Evolutionary conservation across 345 rosid genomes (phyloP).

Genomic region (Lepidium sativum): DNA sequence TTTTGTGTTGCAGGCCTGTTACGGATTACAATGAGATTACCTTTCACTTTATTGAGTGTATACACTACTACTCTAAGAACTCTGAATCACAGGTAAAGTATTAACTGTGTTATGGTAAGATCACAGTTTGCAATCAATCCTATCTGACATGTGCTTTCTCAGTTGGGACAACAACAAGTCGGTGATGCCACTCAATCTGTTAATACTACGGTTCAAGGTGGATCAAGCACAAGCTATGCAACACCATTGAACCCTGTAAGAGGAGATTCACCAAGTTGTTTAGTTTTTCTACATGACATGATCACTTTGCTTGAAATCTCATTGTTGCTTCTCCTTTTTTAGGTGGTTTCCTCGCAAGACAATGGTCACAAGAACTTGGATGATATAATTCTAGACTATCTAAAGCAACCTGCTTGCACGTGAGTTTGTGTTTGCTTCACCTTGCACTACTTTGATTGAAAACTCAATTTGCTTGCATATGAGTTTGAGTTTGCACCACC

Average conservation of each 20-base stretch:
- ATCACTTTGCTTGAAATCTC: neutral
- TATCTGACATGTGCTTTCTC: neutral
- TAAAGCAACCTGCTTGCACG: conserved; percentile 67
- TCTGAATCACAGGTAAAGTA: conserved; percentile 49
- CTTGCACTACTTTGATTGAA: neutral
- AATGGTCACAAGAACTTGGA: conserved; percentile 60
- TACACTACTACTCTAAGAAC: conserved; percentile 50
- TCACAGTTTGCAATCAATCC: neutral
- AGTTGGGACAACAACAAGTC: conserved; percentile 26
- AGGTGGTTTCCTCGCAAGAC: conserved; percentile 49
- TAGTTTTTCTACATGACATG: neutral
- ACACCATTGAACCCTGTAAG: conserved; percentile 47
- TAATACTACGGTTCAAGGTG: too few relatives aligned
- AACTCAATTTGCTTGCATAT: neutral
- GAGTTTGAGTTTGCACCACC: conserved; percentile 9
- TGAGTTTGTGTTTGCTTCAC: conserved; percentile 30
- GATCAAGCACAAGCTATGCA: conserved; percentile 33
- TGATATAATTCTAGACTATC: conserved; percentile 66
- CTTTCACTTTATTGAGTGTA: conserved; percentile 82
- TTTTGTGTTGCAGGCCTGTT: conserved; percentile 52
- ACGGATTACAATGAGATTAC: conserved; percentile 73
- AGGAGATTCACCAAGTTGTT: neutral
- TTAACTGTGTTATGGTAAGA: neutral
- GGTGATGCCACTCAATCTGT: conserved; percentile 30
- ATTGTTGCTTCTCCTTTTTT: neutral